Base-by-base conservation (phyloP, 106 monocot species). In the Allium sativum region DNA sequence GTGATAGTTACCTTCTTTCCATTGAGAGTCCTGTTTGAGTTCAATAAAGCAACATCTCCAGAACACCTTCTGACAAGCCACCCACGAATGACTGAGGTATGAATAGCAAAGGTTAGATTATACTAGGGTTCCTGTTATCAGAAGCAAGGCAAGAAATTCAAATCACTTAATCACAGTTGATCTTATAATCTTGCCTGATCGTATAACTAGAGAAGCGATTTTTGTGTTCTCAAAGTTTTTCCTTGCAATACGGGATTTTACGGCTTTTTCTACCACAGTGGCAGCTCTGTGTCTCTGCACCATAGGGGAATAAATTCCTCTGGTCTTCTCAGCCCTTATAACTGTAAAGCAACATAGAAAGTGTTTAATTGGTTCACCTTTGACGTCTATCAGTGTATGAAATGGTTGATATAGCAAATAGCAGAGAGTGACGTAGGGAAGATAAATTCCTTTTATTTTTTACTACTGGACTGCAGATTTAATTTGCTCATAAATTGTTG, bases 41-140 rank as follows among this genome's bases (percentile, higher is more conserved):
- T 52, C 3, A 79, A 62, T 31, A 84, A 74, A 62, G 61, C 64
- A 52, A 79, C 50, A 67, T 88, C 79, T 50, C 78, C 76, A 62
- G 84, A 79, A 64, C 79, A 77, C 74, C 77, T 93, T 77, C 88
- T 79, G 55, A 88, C 98, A 52, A 88, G 78, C 68, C 75, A 77
- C 61, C 84, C 85, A 70, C 98, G 98, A 31, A 92, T 85, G 47
- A 62, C 98, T 98, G 71, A 20, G 31, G 16, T 7, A n/a, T 20
- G 40, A 40, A 62, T 62, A 20, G n/a, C n/a, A 46, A 62, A 46
- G 20, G 17, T 17, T 8, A 62, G 31, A 42, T 12, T 18, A 14
- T 44, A 7, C 48, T 52, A 41, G 46, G 4, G n/a, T 17, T 62
- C 10, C n/a, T n/a, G n/a, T n/a, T n/a, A n/a, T n/a, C n/a, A n/a